phyloP scores from a whole-genome alignment of 768 basidiomycete genomes.

The Rhodotorula taiwanensis region DNA sequence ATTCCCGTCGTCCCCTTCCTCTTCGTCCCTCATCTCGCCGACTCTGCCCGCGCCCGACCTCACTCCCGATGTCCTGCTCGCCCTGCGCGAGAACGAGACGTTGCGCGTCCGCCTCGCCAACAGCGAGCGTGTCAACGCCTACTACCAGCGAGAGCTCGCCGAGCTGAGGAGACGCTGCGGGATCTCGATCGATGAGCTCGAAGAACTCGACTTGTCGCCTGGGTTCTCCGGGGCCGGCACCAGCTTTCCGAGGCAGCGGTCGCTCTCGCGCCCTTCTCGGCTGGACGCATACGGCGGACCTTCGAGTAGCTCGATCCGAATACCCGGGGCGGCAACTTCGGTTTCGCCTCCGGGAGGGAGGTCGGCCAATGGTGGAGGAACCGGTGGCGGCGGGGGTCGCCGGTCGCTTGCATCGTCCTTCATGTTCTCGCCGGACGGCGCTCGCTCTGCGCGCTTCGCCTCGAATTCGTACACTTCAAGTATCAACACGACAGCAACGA shows the following conservation, averaged over 20 bases:
- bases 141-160: slow-evolving; percentile 29
- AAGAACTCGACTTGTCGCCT: slow-evolving; percentile 15
- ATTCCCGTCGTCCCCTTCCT: slow-evolving; percentile 13
- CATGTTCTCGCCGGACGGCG: slow-evolving; percentile 5
- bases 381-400: background rate
- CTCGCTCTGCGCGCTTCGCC: background rate
- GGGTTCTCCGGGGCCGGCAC: background rate
- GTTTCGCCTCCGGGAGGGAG: slow-evolving; percentile 19
- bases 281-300: background rate
- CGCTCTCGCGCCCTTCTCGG: background rate
- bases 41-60: slow-evolving; percentile 6
- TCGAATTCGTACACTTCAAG: slow-evolving; percentile 23
- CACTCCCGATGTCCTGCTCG: slow-evolving; percentile 11
- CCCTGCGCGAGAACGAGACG: slow-evolving; percentile 23
- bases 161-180: slow-evolving; percentile 18
- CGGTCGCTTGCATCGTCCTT: slow-evolving; percentile 3
- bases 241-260: background rate
- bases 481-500: slow-evolving; percentile 20
- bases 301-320: slow-evolving; percentile 18
- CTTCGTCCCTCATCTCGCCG: slow-evolving; percentile 9
- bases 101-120: slow-evolving; percentile 22
- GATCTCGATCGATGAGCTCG: slow-evolving; percentile 26
- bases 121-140: slow-evolving; percentile 27
- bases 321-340: slow-evolving; percentile 21
- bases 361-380: background rate